Evolutionary conservation across 805 yeast genomes (phyloP).

Genomic region (Starmera pachycereana): DNA sequence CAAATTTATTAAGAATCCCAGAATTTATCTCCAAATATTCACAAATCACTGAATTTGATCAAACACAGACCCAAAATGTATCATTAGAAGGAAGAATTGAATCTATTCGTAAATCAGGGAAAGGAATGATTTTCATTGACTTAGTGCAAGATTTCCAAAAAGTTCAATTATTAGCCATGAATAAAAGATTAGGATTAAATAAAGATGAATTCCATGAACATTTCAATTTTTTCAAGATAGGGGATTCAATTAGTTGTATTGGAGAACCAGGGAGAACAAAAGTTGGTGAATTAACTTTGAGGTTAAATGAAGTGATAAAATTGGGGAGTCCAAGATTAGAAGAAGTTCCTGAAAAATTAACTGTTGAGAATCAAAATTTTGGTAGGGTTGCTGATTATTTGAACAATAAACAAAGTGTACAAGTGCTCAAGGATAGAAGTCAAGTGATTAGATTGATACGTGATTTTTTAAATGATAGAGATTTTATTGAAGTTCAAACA

Average conservation of each 20-base stretch:
- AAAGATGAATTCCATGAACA: conserved; percentile 30
- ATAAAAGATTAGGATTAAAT: conserved; percentile 32
- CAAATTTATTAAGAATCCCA: conserved; percentile 24
- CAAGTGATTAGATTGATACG: conserved; percentile 47
- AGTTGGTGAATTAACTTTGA: conserved; percentile 69
- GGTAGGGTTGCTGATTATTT: conserved; percentile 70
- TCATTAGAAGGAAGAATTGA: conserved; percentile 43
- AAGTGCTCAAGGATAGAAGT: conserved; percentile 40
- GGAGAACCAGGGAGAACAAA: conserved; percentile 74
- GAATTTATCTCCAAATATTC: conserved; percentile 25
- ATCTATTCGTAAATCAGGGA: conserved; percentile 55
- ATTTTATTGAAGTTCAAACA: conserved; percentile 78
- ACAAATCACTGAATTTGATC: conserved; percentile 13
- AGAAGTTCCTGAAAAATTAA: conserved; percentile 56
- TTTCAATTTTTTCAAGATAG: conserved; percentile 41
- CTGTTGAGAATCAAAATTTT: conserved; percentile 47
- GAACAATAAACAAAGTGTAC: conserved; percentile 41
- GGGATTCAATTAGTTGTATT: conserved; percentile 56
- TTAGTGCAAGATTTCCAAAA: conserved; percentile 45
- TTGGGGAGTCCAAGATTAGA: conserved; percentile 61
- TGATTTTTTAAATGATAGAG: conserved; percentile 38
- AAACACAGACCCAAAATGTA: conserved; percentile 14
- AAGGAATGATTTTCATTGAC: conserved; percentile 61
- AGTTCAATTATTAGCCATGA: conserved; percentile 55
- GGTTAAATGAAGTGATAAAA: conserved; percentile 36